Evolutionary conservation across 75 land plant species (phyloP), one percentile per base, ranked within the genome.

Genomic region (Isoetes taiwanensis): DNA sequence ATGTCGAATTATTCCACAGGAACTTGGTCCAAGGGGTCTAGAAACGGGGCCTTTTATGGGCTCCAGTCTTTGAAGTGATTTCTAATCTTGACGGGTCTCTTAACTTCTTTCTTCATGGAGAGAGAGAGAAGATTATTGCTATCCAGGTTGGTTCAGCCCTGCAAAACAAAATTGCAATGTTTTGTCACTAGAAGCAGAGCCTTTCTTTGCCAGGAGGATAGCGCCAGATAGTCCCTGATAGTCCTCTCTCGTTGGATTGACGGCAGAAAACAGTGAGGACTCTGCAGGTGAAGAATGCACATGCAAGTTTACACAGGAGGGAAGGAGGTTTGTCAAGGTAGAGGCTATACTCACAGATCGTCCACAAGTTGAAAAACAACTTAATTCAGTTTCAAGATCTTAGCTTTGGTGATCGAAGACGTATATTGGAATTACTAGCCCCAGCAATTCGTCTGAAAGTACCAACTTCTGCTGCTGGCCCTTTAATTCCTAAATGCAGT

Each of bases 1-100:
- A 9, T 76, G 82, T 48, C 71, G 96, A 54, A 69, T 90, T 14
- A 90, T 90, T 17, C 96, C 96, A 1, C 96, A 90, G 62, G 96
- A 81, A 69, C 64, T 90, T 3, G 75, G 78, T 64, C n/a, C 76
- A 84, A 0, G 53, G 57, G 20, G 94, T 81, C 29, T 39, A 80
- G 32, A 74, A 76, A 2, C 68, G 67, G n/a, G 76, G 86, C 19
- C 69, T 90, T 26, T 54, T 85, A 10, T 90, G 80, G 82, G 79
- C 91, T 3, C 86, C 96, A 0, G 96, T 90, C 52, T 90, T 90
- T 68, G 96, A 90, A 68, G 62, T 90, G 48, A 41, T 82, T 25
- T 61, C 69, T 21, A 62, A 66, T 25, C 30, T 5, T 30, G 81
- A 85, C 70, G 96, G 96, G 0, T 66, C 79, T n/a, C 30, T 62